Evolutionary conservation across 2,329 filamentous ascomycete genomes (phyloP).

Genomic region (Pestalotiopsis sp.): DNA sequence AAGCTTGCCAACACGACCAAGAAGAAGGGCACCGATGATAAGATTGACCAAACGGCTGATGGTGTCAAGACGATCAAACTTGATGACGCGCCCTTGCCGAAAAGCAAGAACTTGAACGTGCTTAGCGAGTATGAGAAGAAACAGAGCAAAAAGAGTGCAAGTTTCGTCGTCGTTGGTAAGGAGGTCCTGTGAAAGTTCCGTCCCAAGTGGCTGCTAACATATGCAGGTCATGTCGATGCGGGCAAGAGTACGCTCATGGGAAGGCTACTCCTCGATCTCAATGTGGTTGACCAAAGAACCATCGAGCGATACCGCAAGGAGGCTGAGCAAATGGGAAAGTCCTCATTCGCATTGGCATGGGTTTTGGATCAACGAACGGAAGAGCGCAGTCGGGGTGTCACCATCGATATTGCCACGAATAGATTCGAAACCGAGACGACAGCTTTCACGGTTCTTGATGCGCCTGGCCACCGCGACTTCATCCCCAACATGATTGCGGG

Average conservation of each 20-base stretch:
- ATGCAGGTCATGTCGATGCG: slow-evolving; percentile 89
- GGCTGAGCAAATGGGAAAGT: slow-evolving; percentile 89
- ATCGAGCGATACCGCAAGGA: slow-evolving; percentile 87
- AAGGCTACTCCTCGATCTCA: slow-evolving; percentile 84
- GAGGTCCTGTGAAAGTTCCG: not conserved
- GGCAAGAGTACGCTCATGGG: slow-evolving; percentile 99
- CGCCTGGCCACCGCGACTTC: slow-evolving; percentile 92
- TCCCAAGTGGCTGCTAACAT: not conserved
- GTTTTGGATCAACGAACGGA: slow-evolving; percentile 91
- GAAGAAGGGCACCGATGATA: slow-evolving; percentile 38
- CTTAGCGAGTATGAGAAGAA: slow-evolving; percentile 77
- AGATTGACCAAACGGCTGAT: slow-evolving; percentile 34
- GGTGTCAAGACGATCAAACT: slow-evolving; percentile 45
- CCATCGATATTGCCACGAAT: slow-evolving; percentile 95
- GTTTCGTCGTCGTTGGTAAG: slow-evolving; percentile 90
- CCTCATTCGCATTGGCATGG: slow-evolving; percentile 96
- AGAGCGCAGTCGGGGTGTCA: slow-evolving; percentile 87
- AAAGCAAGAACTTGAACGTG: slow-evolving; percentile 83
- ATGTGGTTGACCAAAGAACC: slow-evolving; percentile 84
- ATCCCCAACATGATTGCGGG: slow-evolving; percentile 99
- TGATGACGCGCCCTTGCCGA: slow-evolving; percentile 58
- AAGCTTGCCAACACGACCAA: slow-evolving; percentile 40
- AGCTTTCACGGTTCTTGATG: slow-evolving; percentile 91
- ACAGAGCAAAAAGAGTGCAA: slow-evolving; percentile 77
- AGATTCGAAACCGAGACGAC: slow-evolving; percentile 89